These are phyloP conservation scores for Hansenula sp. DNA, from an alignment of 1,139 yeast species.

Conservation along the genomic window DNA sequence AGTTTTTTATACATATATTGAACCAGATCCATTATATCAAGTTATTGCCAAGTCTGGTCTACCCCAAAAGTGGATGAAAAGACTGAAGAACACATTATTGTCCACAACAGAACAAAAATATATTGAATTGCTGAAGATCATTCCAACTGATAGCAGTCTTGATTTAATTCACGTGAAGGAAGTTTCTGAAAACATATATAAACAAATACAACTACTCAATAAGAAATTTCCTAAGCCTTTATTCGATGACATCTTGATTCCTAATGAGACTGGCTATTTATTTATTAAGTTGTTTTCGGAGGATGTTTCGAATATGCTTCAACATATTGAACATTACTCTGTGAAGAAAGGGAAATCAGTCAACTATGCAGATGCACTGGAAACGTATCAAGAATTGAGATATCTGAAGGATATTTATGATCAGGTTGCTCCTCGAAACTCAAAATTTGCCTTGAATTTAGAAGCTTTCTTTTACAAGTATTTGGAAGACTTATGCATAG, in stretches of 20 bases:
- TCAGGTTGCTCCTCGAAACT: conserved; percentile 41
- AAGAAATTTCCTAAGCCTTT: conserved; percentile 61
- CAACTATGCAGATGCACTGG: conserved; percentile 57
- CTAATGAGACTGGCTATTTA: conserved; percentile 52
- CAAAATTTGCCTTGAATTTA: conserved; percentile 47
- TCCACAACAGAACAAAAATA: conserved; percentile 58
- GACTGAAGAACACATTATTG: conserved; percentile 44
- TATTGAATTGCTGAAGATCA: conserved; percentile 47
- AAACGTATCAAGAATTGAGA: conserved; percentile 51
- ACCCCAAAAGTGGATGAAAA: conserved; percentile 48
- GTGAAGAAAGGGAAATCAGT: conserved; percentile 32
- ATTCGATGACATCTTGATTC: conserved; percentile 52
- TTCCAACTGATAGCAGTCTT: conserved; percentile 65
- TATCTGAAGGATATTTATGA: conserved; percentile 51
- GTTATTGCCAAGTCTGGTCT: conserved; percentile 36
- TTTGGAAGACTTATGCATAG: conserved; percentile 52
- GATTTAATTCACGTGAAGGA: conserved; percentile 55
- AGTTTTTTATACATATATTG: conserved; percentile 50
- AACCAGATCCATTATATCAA: conserved; percentile 42
- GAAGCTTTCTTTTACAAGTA: conserved; percentile 61
- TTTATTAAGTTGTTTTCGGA: conserved; percentile 59
- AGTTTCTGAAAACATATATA: conserved; percentile 53
- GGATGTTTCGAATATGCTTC: conserved; percentile 60
- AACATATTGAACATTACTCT: conserved; percentile 47
- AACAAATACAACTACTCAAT: conserved; percentile 49